Conservation (phyloP, 441 rosid genomes). For the Arabidopsis lyrata region DNA sequence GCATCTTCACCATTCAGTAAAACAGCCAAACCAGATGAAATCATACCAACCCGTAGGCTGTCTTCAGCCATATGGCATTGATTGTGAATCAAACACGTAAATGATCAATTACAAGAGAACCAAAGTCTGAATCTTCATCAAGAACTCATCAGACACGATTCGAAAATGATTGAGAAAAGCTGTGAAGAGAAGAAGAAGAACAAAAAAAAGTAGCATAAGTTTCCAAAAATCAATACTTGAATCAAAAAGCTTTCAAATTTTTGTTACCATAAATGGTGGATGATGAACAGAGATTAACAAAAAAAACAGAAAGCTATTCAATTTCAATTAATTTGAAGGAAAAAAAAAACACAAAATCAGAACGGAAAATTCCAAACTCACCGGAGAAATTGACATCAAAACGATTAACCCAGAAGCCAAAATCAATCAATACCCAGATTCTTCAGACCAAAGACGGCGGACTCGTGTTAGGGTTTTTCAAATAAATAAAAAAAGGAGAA, state of each 20-base stretch:
- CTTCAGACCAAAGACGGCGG: constrained; percentile 54
- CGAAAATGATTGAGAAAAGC: too few species aligned
- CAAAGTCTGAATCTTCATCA: too few species aligned
- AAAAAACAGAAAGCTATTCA: constrained; percentile 18
- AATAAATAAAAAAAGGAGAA: constrained; percentile 4
- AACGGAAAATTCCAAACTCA: constrained; percentile 7
- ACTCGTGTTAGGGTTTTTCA: constrained; percentile 52
- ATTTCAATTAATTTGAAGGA: constrained; percentile 3
- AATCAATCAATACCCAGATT: constrained; percentile 24
- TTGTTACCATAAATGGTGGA: constrained; percentile 5
- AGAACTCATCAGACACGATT: too few species aligned
- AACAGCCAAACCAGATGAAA: constrained; percentile 92
- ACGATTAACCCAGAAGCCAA: constrained; percentile 15
- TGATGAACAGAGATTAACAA: neutral
- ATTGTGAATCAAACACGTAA: constrained; percentile 11
- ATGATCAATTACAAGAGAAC: too few species aligned
- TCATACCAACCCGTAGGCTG: constrained; percentile 65
- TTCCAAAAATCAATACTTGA: neutral
- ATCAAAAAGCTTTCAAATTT: constrained; percentile 17
- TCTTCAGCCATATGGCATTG: constrained; percentile 81
- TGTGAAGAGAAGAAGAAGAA: constrained; percentile 18
- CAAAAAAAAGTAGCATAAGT: neutral
- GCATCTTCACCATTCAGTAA: constrained; percentile 72
- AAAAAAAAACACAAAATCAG: neutral
- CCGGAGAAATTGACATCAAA: constrained; percentile 19